Evolutionary conservation across 2,329 filamentous ascomycete species (phyloP).

Genomic region (Trichophyton schoenleinii): DNA sequence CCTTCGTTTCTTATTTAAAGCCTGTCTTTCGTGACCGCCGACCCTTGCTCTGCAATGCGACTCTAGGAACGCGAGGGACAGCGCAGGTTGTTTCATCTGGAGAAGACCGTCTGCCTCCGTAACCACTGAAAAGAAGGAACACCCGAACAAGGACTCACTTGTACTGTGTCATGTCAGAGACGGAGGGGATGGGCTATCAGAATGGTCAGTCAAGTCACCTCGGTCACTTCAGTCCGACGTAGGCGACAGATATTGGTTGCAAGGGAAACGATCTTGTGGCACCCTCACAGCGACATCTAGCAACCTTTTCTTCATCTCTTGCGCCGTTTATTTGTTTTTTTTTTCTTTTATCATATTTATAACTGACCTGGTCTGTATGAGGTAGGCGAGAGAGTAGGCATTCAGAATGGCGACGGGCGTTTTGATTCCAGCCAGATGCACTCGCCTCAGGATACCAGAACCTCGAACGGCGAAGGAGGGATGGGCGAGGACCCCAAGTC

Average conservation of each 20-base stretch:
- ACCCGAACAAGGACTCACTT: neutral
- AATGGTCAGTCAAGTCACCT: neutral
- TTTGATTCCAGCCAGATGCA: neutral
- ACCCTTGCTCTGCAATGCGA: neutral
- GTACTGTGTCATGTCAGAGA: neutral
- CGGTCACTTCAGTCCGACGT: neutral
- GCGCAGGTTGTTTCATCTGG: neutral
- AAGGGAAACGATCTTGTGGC: neutral
- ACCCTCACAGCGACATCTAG: neutral
- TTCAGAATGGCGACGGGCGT: neutral
- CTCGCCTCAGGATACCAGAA: conserved; percentile 18
- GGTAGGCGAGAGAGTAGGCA: neutral
- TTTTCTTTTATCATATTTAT: neutral
- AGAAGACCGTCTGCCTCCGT: neutral
- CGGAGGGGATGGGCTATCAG: neutral
- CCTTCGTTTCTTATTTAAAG: no score
- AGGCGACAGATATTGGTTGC: neutral
- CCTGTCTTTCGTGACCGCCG: neutral
- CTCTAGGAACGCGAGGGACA: neutral
- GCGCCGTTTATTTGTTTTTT: neutral
- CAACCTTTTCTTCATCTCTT: neutral
- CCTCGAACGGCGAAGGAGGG: conserved; percentile 41
- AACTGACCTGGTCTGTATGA: neutral
- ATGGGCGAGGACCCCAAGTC: conserved; percentile 50
- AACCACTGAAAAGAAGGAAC: no score